Base-by-base conservation (phyloP, 257 asterid genomes). In the Solanum sejunctum region DNA sequence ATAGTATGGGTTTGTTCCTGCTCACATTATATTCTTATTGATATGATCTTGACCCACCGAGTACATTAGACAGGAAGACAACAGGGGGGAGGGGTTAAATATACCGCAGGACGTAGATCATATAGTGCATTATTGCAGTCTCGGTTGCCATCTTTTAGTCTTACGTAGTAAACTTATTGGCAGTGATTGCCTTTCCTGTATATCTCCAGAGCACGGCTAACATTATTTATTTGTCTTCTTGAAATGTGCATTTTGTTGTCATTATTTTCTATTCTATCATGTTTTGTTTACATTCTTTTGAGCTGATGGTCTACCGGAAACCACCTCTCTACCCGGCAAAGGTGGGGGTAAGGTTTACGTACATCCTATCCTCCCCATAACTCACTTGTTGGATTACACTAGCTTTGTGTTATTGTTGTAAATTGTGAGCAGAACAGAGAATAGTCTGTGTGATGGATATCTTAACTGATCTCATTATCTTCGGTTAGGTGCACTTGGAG, bases 401-500 rank as follows among this genome's bases (percentile, higher is more conserved):
- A 5, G 12, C 0, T 3, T 17, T 56, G 63, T 8, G 21, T 56
- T 18, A 56, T 56, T 56, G 11, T 17, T 69, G 51, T 57, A 67
- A 67, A n/a, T 45, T 75, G 41, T 75, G 58, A 8, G 82, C 82
- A 75, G 80, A 49, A 23, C n/a, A 12, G 13, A 49, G 61, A 21
- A 49, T 47, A 75, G 81, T 23, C 45, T 15, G 0, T 26, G 26
- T 51, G 82, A 16, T 26, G 56, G 64, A 15, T 4, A 10, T 78
- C 10, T 72, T 36, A 69, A 55, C 13, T 70, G 20, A 80, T 67
- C 70, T 73, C 85, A 12, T 61, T 79, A 61, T 85, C 28, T 70
- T 84, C 11, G 61, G 82, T 60, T 56, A 94, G 99, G 98, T 94
- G 87, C 98, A 96, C 75, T 84, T 96, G 95, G 99, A 96, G 98